These are phyloP conservation scores for Eimeria maxima DNA, from an alignment of 169 alveolate genomes.

Conservation along the genomic window DNA sequence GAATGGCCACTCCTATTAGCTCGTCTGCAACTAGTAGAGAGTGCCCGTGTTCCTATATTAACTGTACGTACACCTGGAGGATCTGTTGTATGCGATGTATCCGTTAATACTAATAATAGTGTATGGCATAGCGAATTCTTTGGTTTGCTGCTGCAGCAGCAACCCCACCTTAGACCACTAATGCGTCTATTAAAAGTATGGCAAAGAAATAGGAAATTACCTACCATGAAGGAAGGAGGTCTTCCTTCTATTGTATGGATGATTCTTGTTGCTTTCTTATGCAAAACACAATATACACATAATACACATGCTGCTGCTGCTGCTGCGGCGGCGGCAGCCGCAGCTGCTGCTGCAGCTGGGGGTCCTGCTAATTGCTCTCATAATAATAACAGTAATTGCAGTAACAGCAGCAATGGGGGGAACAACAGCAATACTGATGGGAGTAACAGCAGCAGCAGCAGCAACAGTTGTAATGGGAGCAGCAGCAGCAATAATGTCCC, in stretches of 20 bases:
- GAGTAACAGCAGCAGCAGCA: no score
- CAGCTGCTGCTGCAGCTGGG: not conserved
- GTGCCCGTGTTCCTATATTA: constrained; percentile 95
- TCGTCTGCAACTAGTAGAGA: constrained; percentile 91
- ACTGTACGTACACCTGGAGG: constrained; percentile 89
- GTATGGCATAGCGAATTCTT: constrained; percentile 93
- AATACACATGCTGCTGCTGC: not conserved
- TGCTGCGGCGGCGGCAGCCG: not conserved
- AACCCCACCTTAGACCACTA: constrained; percentile 91
- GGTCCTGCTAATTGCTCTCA: not conserved
- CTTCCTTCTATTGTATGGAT: constrained; percentile 95
- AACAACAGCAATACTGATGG: no score
- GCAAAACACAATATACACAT: constrained; percentile 35
- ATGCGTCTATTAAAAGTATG: constrained; percentile 93
- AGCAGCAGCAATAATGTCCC: no score
- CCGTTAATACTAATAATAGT: constrained; percentile 93
- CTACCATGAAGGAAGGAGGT: constrained; percentile 95
- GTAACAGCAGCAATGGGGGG: no score
- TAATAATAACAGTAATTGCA: not conserved
- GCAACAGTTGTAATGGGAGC: no score
- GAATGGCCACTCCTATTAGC: constrained; percentile 82
- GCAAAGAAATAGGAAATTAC: constrained; percentile 91
- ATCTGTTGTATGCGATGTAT: constrained; percentile 92
- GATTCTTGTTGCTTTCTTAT: constrained; percentile 88
- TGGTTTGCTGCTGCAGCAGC: constrained; percentile 87